These are phyloP conservation scores for Spizellomyces punctatus DNA, from an alignment of 192 early-diverging fungal species.

Conservation along the genomic window DNA sequence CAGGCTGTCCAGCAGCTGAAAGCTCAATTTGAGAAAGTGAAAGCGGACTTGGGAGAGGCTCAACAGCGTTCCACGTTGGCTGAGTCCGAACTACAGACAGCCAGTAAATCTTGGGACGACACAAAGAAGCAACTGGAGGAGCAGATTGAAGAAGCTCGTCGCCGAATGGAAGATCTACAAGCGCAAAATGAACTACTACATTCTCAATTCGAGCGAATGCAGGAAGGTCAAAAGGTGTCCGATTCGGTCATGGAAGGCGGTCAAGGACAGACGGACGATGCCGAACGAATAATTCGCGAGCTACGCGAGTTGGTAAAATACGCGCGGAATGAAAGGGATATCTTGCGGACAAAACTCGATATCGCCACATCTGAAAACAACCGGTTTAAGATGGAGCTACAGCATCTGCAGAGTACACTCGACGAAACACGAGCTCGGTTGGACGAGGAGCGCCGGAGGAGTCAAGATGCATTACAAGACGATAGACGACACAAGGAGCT, in stretches of 20 bases:
- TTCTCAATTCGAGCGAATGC: conserved; percentile 65
- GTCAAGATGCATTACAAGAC: conserved; percentile 49
- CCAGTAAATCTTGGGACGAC: conserved; percentile 51
- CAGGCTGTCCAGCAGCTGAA: conserved; percentile 47
- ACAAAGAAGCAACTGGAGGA: conserved; percentile 44
- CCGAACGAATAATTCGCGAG: conserved; percentile 7
- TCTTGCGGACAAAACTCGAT: conserved; percentile 67
- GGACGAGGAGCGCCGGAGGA: conserved; percentile 47
- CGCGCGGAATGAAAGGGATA: conserved; percentile 75
- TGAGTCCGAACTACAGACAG: conserved; percentile 46
- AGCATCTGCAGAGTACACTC: conserved; percentile 65
- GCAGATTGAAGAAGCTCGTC: conserved; percentile 45
- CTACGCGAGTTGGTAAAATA: conserved; percentile 64
- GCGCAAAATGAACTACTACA: conserved; percentile 76
- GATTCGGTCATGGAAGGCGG: neutral
- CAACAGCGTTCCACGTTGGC: conserved; percentile 31
- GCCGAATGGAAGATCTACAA: conserved; percentile 56
- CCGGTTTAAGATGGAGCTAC: conserved; percentile 63
- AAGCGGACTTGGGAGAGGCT: conserved; percentile 23
- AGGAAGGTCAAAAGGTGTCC: conserved; percentile 16
- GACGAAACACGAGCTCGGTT: conserved; percentile 69
- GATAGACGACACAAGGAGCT: conserved; percentile 62
- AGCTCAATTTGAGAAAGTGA: conserved; percentile 30
- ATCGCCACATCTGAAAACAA: conserved; percentile 67
- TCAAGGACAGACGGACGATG: neutral